phyloP scores from a whole-genome alignment of 2,329 filamentous ascomycete species.

The Celoporthe dispersa region DNA sequence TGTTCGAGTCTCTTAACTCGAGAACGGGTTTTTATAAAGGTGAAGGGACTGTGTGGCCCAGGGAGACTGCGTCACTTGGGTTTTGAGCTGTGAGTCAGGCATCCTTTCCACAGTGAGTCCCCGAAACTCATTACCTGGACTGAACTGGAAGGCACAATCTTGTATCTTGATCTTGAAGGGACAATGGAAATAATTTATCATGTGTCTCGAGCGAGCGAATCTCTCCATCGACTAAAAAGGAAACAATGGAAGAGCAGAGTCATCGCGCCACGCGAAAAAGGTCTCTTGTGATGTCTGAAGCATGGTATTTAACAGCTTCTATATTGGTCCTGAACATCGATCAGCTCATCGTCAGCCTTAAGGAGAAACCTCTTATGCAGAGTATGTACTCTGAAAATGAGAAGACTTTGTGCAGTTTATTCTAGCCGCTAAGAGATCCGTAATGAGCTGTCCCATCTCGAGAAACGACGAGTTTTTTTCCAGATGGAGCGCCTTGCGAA shows the following conservation, averaged over 20 bases:
- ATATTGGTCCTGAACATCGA: neutral
- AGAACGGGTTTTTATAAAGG: neutral
- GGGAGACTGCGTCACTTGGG: neutral
- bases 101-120: neutral
- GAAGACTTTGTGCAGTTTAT: neutral
- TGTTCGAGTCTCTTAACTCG: too few species aligned
- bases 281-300: too few species aligned
- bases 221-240: neutral
- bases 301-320: neutral
- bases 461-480: too few species aligned
- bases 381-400: neutral
- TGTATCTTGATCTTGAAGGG: too few species aligned
- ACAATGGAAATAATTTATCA: neutral
- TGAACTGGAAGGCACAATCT: neutral
- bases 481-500: neutral
- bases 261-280: too few species aligned
- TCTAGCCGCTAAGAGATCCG: neutral
- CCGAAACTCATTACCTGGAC: neutral
- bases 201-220: too few species aligned
- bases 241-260: neutral
- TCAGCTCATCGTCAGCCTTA: neutral
- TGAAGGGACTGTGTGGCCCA: neutral
- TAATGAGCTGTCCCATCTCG: neutral
- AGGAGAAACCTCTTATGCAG: neutral
- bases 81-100: neutral